phyloP scores from a whole-genome alignment of 2,329 filamentous ascomycete species.

The Colletotrichum sp. region DNA sequence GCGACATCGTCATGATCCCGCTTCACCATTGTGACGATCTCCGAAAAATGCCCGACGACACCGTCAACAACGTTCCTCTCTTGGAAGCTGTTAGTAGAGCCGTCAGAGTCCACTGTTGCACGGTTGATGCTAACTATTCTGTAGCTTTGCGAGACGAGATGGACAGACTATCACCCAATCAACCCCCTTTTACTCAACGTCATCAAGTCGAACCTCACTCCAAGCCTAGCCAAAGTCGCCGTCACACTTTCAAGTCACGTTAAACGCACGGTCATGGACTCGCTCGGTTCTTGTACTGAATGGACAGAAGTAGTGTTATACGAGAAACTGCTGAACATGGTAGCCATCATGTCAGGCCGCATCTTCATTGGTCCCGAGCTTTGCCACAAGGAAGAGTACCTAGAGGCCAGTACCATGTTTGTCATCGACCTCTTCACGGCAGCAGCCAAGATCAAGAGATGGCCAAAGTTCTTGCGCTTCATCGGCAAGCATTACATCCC shows the following conservation, averaged over 20 bases:
- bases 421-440: neutral
- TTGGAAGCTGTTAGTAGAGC: neutral
- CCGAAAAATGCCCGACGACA: neutral
- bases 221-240: neutral
- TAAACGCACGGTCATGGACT: neutral
- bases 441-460: neutral
- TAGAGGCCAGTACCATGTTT: constrained; percentile 33
- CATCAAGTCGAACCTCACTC: neutral
- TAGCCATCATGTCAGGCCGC: constrained; percentile 49
- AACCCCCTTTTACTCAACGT: neutral
- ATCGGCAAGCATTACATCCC: neutral
- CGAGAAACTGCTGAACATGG: constrained; percentile 31
- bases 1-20: neutral
- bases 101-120: neutral
- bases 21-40: neutral
- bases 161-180: neutral
- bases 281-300: neutral
- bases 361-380: constrained; percentile 52
- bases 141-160: neutral
- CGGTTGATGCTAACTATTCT: neutral
- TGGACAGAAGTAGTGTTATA: neutral
- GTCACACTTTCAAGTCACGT: constrained; percentile 22
- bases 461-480: neutral
- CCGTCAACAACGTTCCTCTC: neutral
- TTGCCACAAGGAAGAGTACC: constrained; percentile 45